Percentiles rank a stretch among this genome's conserved stretches.
Conservation (phyloP, 352 stramenopile genomes). For the Phytophthora parvispora region DNA sequence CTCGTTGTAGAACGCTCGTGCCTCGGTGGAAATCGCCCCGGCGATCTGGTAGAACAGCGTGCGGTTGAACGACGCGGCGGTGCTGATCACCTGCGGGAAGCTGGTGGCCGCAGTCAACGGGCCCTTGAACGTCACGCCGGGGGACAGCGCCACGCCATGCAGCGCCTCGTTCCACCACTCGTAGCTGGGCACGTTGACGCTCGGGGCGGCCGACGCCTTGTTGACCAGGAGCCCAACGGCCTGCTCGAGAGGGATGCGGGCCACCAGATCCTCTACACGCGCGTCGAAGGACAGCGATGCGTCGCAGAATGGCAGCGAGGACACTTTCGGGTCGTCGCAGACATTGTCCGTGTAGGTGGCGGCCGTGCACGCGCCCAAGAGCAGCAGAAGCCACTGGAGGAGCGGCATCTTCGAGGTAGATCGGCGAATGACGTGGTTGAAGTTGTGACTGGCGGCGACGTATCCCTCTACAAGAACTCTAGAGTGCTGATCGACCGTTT, state of each 20-base stretch:
- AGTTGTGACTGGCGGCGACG: slow-evolving; percentile 10
- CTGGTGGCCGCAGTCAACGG: slow-evolving; percentile 81
- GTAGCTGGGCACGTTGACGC: slow-evolving; percentile 71
- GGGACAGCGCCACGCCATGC: slow-evolving; percentile 85
- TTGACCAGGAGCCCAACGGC: slow-evolving; percentile 80
- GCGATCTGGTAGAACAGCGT: slow-evolving; percentile 86
- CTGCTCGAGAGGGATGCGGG: slow-evolving; percentile 69
- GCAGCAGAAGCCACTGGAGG: slow-evolving; percentile 10
- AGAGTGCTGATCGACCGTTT: neutral
- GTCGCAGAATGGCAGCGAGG: slow-evolving; percentile 79
- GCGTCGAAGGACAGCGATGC: slow-evolving; percentile 48
- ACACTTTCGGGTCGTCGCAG: slow-evolving; percentile 57
- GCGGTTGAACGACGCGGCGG: slow-evolving; percentile 90
- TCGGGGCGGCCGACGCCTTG: slow-evolving; percentile 45
- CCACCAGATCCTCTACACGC: slow-evolving; percentile 78
- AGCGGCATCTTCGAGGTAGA: slow-evolving; percentile 20
- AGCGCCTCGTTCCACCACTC: slow-evolving; percentile 93
- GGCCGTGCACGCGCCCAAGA: neutral
- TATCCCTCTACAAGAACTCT: slow-evolving; percentile 21
- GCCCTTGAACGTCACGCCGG: slow-evolving; percentile 64
- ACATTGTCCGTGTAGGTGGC: slow-evolving; percentile 54
- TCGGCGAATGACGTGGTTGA: slow-evolving; percentile 33
- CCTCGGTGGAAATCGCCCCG: slow-evolving; percentile 86
- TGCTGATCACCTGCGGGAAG: slow-evolving; percentile 89
- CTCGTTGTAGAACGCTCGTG: slow-evolving; percentile 82